A percentile compares a stretch with the other conserved stretches of the same genome.
Conservation (phyloP, 768 basidiomycete genomes). For the Phylloporus sp. region DNA sequence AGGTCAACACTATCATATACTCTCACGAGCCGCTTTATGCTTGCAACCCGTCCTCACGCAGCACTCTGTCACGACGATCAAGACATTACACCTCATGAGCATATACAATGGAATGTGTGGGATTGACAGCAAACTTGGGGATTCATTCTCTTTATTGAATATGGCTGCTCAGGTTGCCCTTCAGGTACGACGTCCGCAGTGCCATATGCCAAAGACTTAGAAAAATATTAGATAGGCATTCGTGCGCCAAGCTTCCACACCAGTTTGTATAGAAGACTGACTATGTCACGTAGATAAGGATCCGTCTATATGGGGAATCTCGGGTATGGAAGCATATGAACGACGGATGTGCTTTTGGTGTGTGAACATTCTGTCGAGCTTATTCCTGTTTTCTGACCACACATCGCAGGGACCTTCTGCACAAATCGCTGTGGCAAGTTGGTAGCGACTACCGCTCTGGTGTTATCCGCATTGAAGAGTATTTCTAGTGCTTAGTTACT, state of each 20-base stretch:
- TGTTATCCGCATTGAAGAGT: background rate
- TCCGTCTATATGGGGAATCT: slow-evolving; percentile 48
- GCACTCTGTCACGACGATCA: slow-evolving; percentile 45
- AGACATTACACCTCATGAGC: slow-evolving; percentile 50
- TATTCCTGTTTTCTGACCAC: background rate
- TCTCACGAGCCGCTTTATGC: slow-evolving; percentile 44
- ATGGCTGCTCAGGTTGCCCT: slow-evolving; percentile 47
- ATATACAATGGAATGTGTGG: slow-evolving; percentile 53
- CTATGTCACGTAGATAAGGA: slow-evolving; percentile 39
- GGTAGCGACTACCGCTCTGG: background rate
- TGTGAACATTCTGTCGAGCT: background rate
- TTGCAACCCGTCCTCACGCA: slow-evolving; percentile 43
- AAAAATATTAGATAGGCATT: slow-evolving; percentile 9
- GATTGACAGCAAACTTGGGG: slow-evolving; percentile 46
- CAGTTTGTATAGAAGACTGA: slow-evolving; percentile 3
- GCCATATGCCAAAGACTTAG: background rate
- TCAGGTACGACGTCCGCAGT: slow-evolving; percentile 33
- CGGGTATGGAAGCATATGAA: slow-evolving; percentile 49
- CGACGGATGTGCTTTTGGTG: slow-evolving; percentile 53
- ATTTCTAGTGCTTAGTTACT: slow-evolving; percentile 38
- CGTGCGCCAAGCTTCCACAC: slow-evolving; percentile 7
- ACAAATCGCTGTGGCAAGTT: slow-evolving; percentile 45
- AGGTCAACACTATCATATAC: slow-evolving; percentile 48
- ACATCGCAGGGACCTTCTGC: slow-evolving; percentile 36
- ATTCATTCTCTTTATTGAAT: slow-evolving; percentile 44